A percentile compares a stretch with the other conserved stretches of the same genome.
Conservation (phyloP, 2,329 filamentous ascomycete species). For the Colletotrichum karsti region DNA sequence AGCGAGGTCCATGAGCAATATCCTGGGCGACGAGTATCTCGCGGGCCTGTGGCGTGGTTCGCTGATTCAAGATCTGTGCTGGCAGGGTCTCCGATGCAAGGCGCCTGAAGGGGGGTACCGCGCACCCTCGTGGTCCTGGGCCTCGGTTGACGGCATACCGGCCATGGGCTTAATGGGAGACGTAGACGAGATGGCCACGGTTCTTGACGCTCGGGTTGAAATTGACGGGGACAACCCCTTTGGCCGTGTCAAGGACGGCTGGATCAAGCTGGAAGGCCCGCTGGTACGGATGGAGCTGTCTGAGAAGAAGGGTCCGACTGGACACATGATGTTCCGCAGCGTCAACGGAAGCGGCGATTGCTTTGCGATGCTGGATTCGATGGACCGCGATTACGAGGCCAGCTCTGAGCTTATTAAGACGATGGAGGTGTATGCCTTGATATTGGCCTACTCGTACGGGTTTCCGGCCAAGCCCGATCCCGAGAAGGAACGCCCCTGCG, state of each 20-base stretch:
- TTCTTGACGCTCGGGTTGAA: conserved; percentile 15
- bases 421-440: neutral
- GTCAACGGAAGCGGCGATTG: neutral
- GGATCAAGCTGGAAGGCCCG: conserved; percentile 19
- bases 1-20: conserved; percentile 33
- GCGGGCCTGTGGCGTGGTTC: conserved; percentile 38
- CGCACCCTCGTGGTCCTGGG: conserved; percentile 25
- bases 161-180: neutral
- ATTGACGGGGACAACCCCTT: conserved; percentile 22
- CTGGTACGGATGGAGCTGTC: conserved; percentile 7
- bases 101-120: neutral
- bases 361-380: neutral
- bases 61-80: conserved; percentile 6
- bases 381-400: neutral
- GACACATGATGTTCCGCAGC: neutral
- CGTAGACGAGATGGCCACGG: neutral
- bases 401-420: neutral
- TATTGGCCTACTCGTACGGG: neutral
- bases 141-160: conserved; percentile 10
- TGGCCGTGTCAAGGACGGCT: conserved; percentile 18
- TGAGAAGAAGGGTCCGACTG: conserved; percentile 2
- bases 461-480: neutral
- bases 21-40: conserved; percentile 33
- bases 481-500: neutral
- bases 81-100: conserved; percentile 4